Conservation (phyloP, 148 eudicot species). For the Salicornia ramosissima region DNA sequence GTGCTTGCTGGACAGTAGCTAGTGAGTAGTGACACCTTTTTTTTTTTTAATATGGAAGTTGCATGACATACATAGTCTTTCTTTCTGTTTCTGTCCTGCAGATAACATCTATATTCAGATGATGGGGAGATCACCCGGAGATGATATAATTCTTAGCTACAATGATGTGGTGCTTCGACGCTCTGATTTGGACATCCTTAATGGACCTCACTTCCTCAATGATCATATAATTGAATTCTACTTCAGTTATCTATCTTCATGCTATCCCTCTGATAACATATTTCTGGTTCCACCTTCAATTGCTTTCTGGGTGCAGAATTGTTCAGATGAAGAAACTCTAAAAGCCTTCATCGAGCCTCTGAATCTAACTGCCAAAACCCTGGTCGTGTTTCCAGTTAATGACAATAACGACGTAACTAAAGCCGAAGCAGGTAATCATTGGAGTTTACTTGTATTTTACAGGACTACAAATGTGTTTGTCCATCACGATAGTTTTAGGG, state of each 20-base stretch:
- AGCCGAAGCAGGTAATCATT: conserved; percentile 76
- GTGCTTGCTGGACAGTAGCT: no score
- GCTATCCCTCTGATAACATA: conserved; percentile 49
- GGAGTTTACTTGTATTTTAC: conserved; percentile 77
- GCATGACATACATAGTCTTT: not conserved
- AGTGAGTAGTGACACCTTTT: no score
- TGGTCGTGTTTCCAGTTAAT: conserved; percentile 70
- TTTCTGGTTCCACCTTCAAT: conserved; percentile 71
- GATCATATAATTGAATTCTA: conserved; percentile 87
- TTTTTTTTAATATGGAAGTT: not conserved
- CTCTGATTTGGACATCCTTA: conserved; percentile 77
- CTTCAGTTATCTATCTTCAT: conserved; percentile 60
- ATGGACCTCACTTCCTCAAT: conserved; percentile 63
- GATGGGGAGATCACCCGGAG: conserved; percentile 40
- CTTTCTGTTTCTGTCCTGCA: not conserved
- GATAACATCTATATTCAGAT: not conserved
- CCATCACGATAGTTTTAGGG: conserved; percentile 72
- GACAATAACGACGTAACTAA: conserved; percentile 50
- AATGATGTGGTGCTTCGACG: conserved; percentile 77
- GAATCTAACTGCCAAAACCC: conserved; percentile 38
- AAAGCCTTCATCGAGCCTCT: conserved; percentile 59
- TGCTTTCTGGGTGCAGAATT: conserved; percentile 77
- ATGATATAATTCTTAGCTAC: conserved; percentile 75
- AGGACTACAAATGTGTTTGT: conserved; percentile 50
- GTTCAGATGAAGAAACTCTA: conserved; percentile 51